Evolutionary conservation across 306 rosid species (phyloP), one percentile per base, ranked within the genome.

Genomic region (Astragalus membranaceus): DNA sequence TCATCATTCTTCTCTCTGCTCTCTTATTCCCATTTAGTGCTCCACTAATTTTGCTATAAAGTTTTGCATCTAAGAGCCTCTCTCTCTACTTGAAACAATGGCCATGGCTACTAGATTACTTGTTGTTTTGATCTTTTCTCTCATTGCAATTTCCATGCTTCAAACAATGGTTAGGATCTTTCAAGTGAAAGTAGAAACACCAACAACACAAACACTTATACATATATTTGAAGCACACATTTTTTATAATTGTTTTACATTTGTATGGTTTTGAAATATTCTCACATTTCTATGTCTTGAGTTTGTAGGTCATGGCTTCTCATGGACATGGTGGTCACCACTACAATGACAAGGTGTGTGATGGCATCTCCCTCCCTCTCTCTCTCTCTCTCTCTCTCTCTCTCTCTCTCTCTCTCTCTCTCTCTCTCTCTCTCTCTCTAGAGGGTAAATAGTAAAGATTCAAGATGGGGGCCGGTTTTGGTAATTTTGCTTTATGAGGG

Each of bases 71-170:
- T 69, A 16, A 10, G 26, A 71, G 30, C 30, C 4, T 26, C 30
- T n/a, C 1, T 61, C 6, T 41, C 72, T 71, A 41, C 7, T 42
- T 55, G 16, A 68, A 73, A 13, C 4, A 83, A 84, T 80, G 85
- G 88, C 86, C 69, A 72, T 76, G 87, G 72, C 80, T 67, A 92
- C 80, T 64, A 92, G 78, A 87, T 63, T 84, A 11, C 50, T 74
- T 47, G 79, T 65, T 43, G 67, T 79, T 52, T 20, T 89, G n/a
- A 12, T 89, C 69, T 36, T 92, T 77, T 79, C 85, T 55, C 85
- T 92, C 84, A 60, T 92, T 72, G 83, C 84, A 58, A 48, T 82
- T 78, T 85, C 90, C 79, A 79, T 84, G 84, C 85, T 92, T 80
- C 96, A 92, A 75, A 75, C 87, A 14, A 2, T 62, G 87, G 97